A percentile compares a stretch with the other conserved stretches of the same genome.
phyloP scores from a whole-genome alignment of 805 yeast genomes.

The Clavispora vitiphila region DNA sequence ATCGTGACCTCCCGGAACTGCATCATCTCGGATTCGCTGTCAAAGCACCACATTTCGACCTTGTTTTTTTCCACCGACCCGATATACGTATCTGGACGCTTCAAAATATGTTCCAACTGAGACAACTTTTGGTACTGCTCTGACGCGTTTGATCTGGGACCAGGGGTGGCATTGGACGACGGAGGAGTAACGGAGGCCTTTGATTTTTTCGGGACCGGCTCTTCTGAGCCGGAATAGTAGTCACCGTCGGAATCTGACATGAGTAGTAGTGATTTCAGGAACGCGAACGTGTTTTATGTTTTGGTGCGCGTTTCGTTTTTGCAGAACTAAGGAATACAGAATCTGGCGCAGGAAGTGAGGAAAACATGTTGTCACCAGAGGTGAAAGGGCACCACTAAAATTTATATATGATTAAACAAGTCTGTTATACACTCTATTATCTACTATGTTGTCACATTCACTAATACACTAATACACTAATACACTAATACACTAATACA shows the following conservation, averaged over 20 bases:
- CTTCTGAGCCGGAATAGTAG: slow-evolving; percentile 1
- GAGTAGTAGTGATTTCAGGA: neutral
- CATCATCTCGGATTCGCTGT: slow-evolving; percentile 41
- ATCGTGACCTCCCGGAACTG: slow-evolving; percentile 60
- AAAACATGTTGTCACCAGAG: too few relatives aligned
- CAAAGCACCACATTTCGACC: slow-evolving; percentile 80
- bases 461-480: too few relatives aligned
- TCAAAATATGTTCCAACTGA: slow-evolving; percentile 91
- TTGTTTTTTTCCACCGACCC: slow-evolving; percentile 87
- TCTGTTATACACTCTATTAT: too few relatives aligned
- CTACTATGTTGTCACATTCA: too few relatives aligned
- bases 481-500: too few relatives aligned
- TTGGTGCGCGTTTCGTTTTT: neutral
- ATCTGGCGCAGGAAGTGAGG: too few relatives aligned
- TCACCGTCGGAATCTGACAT: slow-evolving; percentile 3
- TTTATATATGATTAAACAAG: too few relatives aligned
- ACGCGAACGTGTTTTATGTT: slow-evolving; percentile 1
- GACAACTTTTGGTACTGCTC: slow-evolving; percentile 90
- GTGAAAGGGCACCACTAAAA: too few relatives aligned
- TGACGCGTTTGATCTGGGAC: slow-evolving; percentile 35
- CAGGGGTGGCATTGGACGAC: slow-evolving; percentile 9
- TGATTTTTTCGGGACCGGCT: slow-evolving; percentile 4
- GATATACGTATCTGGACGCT: slow-evolving; percentile 96
- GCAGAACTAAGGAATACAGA: too few relatives aligned
- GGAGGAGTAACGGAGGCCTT: slow-evolving; percentile 12